Conservation (phyloP, 306 rosid genomes). For the Luffa acutangula region DNA sequence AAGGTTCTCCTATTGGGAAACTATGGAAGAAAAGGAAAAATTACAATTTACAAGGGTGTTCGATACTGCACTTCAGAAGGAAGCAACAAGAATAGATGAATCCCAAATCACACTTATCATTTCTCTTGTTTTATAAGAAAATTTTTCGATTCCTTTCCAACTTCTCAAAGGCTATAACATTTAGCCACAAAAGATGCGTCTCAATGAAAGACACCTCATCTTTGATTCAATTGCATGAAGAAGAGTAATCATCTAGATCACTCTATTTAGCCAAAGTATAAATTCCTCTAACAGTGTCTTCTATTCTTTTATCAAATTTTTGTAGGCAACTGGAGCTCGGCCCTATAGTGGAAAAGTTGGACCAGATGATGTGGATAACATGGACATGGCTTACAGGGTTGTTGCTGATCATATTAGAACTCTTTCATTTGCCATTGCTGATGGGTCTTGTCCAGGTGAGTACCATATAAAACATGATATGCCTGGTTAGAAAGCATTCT, state of each 20-base stretch:
- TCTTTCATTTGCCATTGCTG: constrained; percentile 95
- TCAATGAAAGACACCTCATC: background rate
- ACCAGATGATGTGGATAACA: constrained; percentile 62
- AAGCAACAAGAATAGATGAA: background rate
- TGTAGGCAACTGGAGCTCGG: constrained; percentile 80
- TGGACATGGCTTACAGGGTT: constrained; percentile 97
- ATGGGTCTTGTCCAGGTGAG: constrained; percentile 93
- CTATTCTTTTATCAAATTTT: background rate
- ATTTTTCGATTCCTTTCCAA: background rate
- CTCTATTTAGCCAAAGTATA: background rate
- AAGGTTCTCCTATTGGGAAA: background rate
- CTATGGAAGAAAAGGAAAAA: background rate
- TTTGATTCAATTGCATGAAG: background rate
- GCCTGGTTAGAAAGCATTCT: background rate
- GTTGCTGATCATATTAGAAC: constrained; percentile 46
- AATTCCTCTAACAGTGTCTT: background rate
- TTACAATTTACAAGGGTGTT: background rate
- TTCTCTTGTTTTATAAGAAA: background rate
- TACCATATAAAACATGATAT: constrained; percentile 1
- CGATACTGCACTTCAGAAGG: background rate
- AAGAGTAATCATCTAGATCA: background rate
- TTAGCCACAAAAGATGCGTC: background rate
- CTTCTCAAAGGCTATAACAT: background rate
- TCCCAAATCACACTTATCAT: background rate
- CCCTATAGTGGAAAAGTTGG: constrained; percentile 90